A percentile compares a stretch with the other conserved stretches of the same genome.
Evolutionary conservation across 495 filamentous ascomycete genomes (phyloP).

Genomic region (Penicillium pulvis): DNA sequence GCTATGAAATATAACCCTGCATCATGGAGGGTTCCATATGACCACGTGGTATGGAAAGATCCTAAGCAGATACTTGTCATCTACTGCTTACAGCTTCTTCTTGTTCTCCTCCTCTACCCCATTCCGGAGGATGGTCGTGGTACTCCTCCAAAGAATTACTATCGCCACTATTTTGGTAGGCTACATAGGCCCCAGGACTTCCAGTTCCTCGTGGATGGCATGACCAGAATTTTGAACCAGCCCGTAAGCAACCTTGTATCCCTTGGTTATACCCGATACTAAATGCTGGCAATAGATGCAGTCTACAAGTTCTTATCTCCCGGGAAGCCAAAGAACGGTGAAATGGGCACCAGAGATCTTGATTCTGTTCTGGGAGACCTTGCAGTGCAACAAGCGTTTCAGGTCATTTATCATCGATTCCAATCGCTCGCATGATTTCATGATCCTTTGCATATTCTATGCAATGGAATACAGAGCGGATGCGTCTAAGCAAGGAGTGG

Average conservation of each 20-base stretch:
- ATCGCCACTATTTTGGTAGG: constrained; percentile 87
- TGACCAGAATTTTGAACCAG: constrained; percentile 91
- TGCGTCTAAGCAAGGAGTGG: constrained; percentile 84
- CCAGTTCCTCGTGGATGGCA: constrained; percentile 94
- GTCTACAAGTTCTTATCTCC: constrained; percentile 83
- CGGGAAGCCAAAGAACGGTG: constrained; percentile 76
- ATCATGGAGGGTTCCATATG: constrained; percentile 92
- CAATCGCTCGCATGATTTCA: constrained; percentile 88
- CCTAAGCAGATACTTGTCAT: constrained; percentile 90
- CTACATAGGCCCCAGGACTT: constrained; percentile 95
- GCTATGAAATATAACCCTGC: constrained; percentile 97
- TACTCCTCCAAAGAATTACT: constrained; percentile 77
- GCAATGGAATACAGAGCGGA: constrained; percentile 85
- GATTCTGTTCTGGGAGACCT: constrained; percentile 95
- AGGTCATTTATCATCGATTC: constrained; percentile 97
- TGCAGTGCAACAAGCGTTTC: constrained; percentile 98
- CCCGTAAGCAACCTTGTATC: constrained; percentile 51
- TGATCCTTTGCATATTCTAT: constrained; percentile 89
- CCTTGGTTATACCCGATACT: not conserved
- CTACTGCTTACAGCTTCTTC: constrained; percentile 87
- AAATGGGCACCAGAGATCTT: constrained; percentile 96
- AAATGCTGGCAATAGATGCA: constrained; percentile 58
- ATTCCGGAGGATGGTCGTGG: constrained; percentile 74
- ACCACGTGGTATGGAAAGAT: constrained; percentile 91
- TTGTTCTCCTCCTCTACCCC: constrained; percentile 85